A percentile compares a stretch with the other conserved stretches of the same genome.
Conservation (phyloP, 2,329 filamentous ascomycete genomes). For the Kalmusia sp. region DNA sequence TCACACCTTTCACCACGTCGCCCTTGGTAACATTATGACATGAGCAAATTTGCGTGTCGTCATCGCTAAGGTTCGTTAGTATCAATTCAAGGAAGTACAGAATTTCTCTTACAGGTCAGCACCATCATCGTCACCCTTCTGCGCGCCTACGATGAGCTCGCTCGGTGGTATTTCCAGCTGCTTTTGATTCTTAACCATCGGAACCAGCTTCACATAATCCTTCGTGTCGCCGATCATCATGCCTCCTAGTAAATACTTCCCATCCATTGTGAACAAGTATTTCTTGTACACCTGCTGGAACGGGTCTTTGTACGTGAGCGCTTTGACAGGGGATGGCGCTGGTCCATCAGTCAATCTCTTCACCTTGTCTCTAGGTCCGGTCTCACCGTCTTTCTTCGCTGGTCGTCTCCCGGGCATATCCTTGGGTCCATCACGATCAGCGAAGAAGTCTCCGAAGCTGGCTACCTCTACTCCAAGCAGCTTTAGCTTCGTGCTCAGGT, state of each 20-base stretch:
- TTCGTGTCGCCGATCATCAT: conserved; percentile 97
- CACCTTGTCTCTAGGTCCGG: conserved; percentile 52
- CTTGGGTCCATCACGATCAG: conserved; percentile 82
- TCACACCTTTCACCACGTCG: conserved; percentile 74
- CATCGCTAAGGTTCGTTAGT: conserved; percentile 56
- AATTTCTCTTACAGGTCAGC: conserved; percentile 69
- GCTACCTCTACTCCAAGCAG: conserved; percentile 89
- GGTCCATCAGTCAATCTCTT: conserved; percentile 63
- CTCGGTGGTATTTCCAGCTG: conserved; percentile 77
- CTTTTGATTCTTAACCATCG: conserved; percentile 85
- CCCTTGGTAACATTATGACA: conserved; percentile 93
- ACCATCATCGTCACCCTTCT: conserved; percentile 75
- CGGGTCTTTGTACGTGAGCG: conserved; percentile 86
- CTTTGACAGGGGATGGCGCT: conserved; percentile 72
- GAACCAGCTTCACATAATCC: conserved; percentile 88
- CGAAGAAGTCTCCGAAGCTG: conserved; percentile 93
- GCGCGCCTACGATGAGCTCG: conserved; percentile 82
- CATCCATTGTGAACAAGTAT: conserved; percentile 87
- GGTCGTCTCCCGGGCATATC: conserved; percentile 68
- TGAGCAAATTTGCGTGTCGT: conserved; percentile 89
- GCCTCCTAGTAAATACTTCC: conserved; percentile 88
- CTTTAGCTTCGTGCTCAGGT: conserved; percentile 91
- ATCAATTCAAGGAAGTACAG: not conserved
- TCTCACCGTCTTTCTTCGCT: conserved; percentile 52
- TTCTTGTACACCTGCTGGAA: conserved; percentile 93